Evolutionary conservation across 352 stramenopile genomes (phyloP), one percentile per base, ranked within the genome.

Genomic region (Globisporangium middletonii): DNA sequence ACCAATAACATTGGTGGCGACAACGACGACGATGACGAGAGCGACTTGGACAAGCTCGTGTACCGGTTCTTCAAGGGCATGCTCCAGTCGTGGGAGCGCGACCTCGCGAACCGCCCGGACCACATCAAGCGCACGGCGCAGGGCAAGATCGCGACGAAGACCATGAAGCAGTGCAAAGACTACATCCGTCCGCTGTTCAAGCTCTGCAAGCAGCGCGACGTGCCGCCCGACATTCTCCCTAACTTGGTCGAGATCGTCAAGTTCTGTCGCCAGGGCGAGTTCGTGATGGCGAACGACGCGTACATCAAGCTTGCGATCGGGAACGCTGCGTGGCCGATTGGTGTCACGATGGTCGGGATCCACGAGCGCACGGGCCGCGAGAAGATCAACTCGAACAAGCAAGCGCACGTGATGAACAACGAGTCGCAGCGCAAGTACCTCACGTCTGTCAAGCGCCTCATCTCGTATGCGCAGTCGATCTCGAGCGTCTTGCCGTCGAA

Each of bases 351-450:
- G 93, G 96, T 99, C 28, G 97, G 97, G 23, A 99, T 99, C 68
- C 97, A 99, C 79, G 94, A 98, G 55, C 87, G 95, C 55, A 94
- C 86, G 46, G 96, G 95, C 3, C 85, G 92, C 8, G 90, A 97
- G 53, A 98, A 98, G 69, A 98, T 99, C 70, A 93, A 98, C 60
- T 89, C 88, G 30, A 92, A 97, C 73, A 99, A 99, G 71, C 95
- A 99, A 62, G 97, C 97, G 19, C 97, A 99, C 77, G 95, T 99
- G 54, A 99, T 99, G 97, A 99, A 99, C 88, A 98, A 98, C 67
- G 97, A 99, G 72, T 72, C 92, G 33, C 87, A 97, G 71, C 83
- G 97, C 57, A 99, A 99, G 79, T 99, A 99, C 71, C 86, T 99
- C 54, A 99, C 97, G 46, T 97, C 86, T 18, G 89, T 99, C 44